phyloP scores from a whole-genome alignment of 1,139 yeast species.

The Pichia norvegensis region DNA sequence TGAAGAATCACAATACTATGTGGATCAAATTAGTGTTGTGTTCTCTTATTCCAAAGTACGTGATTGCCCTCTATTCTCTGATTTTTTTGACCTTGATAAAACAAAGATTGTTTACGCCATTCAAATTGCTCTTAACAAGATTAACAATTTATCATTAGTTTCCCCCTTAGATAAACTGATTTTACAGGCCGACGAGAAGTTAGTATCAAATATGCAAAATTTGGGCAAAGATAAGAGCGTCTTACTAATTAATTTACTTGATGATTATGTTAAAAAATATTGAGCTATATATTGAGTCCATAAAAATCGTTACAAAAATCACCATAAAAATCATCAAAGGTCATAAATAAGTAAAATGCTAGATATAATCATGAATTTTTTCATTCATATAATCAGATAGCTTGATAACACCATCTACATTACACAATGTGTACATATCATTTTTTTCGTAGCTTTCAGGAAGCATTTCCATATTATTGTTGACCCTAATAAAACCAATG shows the following conservation, averaged over 20 bases:
- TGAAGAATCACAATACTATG: slow-evolving; percentile 25
- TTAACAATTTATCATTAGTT: slow-evolving; percentile 11
- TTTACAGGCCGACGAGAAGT: slow-evolving; percentile 21
- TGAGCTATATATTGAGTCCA: too few relatives aligned
- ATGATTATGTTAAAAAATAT: slow-evolving; percentile 26
- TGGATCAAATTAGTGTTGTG: slow-evolving; percentile 40
- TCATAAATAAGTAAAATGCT: neutral
- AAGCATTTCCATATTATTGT: slow-evolving; percentile 46
- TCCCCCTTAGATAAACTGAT: slow-evolving; percentile 21
- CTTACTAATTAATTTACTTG: slow-evolving; percentile 31
- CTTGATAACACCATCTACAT: slow-evolving; percentile 47
- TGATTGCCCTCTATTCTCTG: slow-evolving; percentile 27
- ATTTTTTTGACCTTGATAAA: slow-evolving; percentile 32
- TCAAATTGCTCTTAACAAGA: slow-evolving; percentile 32
- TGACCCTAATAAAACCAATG: slow-evolving; percentile 62
- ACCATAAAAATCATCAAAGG: neutral
- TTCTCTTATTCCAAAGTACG: slow-evolving; percentile 46
- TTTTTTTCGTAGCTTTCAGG: slow-evolving; percentile 53
- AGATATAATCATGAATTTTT: slow-evolving; percentile 26
- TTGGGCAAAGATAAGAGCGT: slow-evolving; percentile 17
- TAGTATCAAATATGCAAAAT: slow-evolving; percentile 15
- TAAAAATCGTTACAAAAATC: neutral
- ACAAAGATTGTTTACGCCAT: slow-evolving; percentile 36
- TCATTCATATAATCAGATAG: slow-evolving; percentile 51
- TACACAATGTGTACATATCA: slow-evolving; percentile 50